These are phyloP conservation scores for Rhizophagus sp. DNA, from an alignment of 192 early-diverging fungal genomes.

Conservation along the genomic window DNA sequence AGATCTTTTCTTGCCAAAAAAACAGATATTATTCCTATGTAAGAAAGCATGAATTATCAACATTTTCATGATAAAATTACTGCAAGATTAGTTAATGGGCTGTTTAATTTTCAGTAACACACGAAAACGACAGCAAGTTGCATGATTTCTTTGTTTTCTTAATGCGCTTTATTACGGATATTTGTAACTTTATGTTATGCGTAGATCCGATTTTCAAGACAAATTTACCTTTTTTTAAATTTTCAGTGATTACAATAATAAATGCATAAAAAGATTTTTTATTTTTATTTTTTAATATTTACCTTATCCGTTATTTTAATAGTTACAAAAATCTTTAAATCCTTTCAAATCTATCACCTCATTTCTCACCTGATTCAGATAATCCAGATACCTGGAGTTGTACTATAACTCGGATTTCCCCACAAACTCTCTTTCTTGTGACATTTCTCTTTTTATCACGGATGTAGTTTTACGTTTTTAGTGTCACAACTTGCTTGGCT, in stretches of 20 bases:
- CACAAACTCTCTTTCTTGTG: too few relatives aligned
- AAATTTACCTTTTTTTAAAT: background rate
- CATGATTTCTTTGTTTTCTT: background rate
- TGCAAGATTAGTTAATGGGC: background rate
- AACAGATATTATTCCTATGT: background rate
- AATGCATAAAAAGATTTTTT: too few relatives aligned
- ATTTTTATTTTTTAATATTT: too few relatives aligned
- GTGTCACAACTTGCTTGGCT: background rate
- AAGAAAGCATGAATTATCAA: background rate
- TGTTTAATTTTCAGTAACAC: background rate
- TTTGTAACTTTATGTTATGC: background rate
- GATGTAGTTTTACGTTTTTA: too few relatives aligned
- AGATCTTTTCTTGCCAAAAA: background rate
- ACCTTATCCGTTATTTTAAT: too few relatives aligned
- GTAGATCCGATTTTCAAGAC: background rate
- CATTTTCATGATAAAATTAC: background rate
- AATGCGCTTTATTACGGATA: background rate
- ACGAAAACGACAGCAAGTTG: background rate
- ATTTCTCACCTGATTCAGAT: too few relatives aligned
- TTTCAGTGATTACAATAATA: too few relatives aligned
- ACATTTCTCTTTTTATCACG: too few relatives aligned
- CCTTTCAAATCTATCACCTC: too few relatives aligned
- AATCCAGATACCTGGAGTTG: too few relatives aligned
- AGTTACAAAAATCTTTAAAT: too few relatives aligned
- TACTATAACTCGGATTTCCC: too few relatives aligned